phyloP scores from a whole-genome alignment of 495 filamentous ascomycete genomes.

The Penicillium soppii region DNA sequence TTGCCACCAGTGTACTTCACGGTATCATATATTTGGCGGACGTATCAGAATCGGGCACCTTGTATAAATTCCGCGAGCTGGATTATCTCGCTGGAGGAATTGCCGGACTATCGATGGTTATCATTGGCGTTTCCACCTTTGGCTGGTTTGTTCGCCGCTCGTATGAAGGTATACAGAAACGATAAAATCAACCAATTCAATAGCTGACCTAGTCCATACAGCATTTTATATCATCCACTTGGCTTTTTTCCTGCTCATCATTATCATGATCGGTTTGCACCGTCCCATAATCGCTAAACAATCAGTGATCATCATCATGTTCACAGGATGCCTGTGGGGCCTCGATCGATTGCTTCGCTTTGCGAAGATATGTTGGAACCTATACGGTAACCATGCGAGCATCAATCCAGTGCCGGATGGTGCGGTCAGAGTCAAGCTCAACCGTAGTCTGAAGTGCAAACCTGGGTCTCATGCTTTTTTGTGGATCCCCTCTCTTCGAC shows the following conservation, averaged over 20 bases:
- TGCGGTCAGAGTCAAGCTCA: constrained; percentile 55
- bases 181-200: neutral
- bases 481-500: constrained; percentile 57
- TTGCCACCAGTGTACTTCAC: constrained; percentile 45
- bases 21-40: constrained; percentile 39
- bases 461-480: constrained; percentile 62
- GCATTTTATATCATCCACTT: constrained; percentile 59
- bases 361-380: constrained; percentile 46
- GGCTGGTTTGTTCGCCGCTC: constrained; percentile 31
- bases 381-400: constrained; percentile 50
- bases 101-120: constrained; percentile 46
- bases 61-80: constrained; percentile 28
- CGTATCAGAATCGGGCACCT: constrained; percentile 16
- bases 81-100: constrained; percentile 47
- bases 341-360: constrained; percentile 52
- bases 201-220: neutral
- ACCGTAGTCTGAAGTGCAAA: constrained; percentile 40
- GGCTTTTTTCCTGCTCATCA: constrained; percentile 45
- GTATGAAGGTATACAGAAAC: constrained; percentile 43
- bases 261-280: constrained; percentile 54
- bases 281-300: constrained; percentile 42
- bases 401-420: constrained; percentile 54
- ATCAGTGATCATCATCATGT: constrained; percentile 41
- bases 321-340: constrained; percentile 50
- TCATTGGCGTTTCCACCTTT: constrained; percentile 34